Evolutionary conservation across 1,284 basidiomycete genomes (phyloP).

Genomic region (Rhodotorula sp.): DNA sequence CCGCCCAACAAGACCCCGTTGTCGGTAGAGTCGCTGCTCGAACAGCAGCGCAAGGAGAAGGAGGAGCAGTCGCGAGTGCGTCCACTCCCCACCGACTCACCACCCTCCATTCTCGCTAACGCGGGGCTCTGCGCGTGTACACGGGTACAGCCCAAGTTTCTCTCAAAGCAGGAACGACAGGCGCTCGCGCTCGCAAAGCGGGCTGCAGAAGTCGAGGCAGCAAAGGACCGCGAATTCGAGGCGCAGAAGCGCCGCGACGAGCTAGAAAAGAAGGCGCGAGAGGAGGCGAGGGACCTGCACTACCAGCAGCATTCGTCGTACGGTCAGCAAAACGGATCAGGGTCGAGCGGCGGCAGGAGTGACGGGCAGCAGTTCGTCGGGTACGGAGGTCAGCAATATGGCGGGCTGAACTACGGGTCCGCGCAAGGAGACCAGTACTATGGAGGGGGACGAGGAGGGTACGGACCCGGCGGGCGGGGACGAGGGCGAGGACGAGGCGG

Average conservation of each 20-base stretch:
- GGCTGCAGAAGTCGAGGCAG: constrained; percentile 69
- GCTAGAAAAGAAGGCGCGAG: constrained; percentile 72
- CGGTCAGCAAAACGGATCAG: neutral
- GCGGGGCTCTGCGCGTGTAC: neutral
- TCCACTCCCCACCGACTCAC: constrained; percentile 8
- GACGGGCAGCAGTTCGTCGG: constrained; percentile 8
- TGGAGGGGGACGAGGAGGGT: neutral
- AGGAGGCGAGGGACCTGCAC: constrained; percentile 54
- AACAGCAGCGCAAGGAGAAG: constrained; percentile 80
- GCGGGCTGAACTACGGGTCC: constrained; percentile 16
- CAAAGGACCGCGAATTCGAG: constrained; percentile 61
- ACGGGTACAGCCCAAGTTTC: constrained; percentile 71
- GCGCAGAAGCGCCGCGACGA: constrained; percentile 61
- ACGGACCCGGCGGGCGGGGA: neutral
- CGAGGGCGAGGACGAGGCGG: constrained; percentile 9
- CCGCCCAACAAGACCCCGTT: constrained; percentile 28
- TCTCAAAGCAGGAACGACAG: constrained; percentile 83
- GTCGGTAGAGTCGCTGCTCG: constrained; percentile 76
- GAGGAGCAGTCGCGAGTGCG: constrained; percentile 81
- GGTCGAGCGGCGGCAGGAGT: neutral
- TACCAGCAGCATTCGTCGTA: neutral
- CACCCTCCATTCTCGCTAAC: neutral
- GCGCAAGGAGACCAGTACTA: neutral
- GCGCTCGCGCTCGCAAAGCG: constrained; percentile 80
- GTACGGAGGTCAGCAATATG: neutral